Percentiles rank a stretch among this genome's conserved stretches.
Evolutionary conservation across 805 yeast genomes (phyloP).

Genomic region (Starmerella kuoi): DNA sequence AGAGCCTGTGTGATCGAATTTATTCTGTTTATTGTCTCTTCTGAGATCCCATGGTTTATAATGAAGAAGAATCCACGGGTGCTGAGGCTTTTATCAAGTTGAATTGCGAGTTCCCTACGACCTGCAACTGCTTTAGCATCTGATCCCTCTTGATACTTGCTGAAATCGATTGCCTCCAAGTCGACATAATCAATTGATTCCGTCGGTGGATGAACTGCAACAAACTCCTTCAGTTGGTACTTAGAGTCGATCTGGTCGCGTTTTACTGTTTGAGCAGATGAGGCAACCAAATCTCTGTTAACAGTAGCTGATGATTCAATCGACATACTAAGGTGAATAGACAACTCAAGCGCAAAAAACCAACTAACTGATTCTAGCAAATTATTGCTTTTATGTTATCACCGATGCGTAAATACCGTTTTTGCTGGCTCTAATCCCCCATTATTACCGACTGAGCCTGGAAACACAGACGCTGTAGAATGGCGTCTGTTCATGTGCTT

Average conservation of each 20-base stretch:
- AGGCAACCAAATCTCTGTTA: conserved; percentile 2
- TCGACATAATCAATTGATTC: conserved; percentile 14
- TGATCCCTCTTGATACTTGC: conserved; percentile 30
- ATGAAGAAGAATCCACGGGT: conserved; percentile 37
- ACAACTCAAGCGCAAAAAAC: too few species aligned
- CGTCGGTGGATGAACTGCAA: conserved; percentile 9
- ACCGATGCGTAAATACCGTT: too few species aligned
- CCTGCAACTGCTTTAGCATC: conserved; percentile 26
- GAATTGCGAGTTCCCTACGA: conserved; percentile 30
- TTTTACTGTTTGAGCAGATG: conserved; percentile 1
- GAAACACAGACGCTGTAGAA: too few species aligned
- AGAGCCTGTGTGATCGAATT: conserved; percentile 35
- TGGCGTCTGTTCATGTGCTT: too few species aligned
- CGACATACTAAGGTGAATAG: too few species aligned
- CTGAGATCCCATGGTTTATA: conserved; percentile 33
- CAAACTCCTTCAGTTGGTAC: conserved; percentile 9
- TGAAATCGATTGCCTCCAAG: conserved; percentile 29
- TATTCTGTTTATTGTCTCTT: conserved; percentile 29
- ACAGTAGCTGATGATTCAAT: conserved; percentile 8
- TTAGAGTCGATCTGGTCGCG: conserved; percentile 4
- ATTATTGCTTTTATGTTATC: too few species aligned
- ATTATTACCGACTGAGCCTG: too few species aligned
- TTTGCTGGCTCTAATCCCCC: too few species aligned
- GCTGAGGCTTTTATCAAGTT: conserved; percentile 33
- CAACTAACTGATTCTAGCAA: too few species aligned